A percentile compares a stretch with the other conserved stretches of the same genome.
These are phyloP conservation scores for Silene coronaria DNA, from an alignment of 179 eudicot species.

Conservation along the genomic window DNA sequence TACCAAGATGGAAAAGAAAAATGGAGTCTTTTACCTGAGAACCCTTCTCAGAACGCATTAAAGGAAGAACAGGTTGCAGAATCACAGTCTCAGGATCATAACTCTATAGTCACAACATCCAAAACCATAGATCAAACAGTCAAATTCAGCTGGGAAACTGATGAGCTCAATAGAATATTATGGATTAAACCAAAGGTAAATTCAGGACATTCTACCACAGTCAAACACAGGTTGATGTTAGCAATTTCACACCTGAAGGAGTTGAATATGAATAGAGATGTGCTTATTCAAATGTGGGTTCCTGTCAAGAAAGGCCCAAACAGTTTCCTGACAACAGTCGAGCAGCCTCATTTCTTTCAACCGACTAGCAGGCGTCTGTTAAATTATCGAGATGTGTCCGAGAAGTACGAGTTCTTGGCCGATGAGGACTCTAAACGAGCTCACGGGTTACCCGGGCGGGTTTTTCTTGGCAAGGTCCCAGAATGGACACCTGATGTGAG, in stretches of 20 bases:
- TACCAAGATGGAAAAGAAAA: conserved; percentile 26
- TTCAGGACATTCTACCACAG: conserved; percentile 27
- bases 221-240: conserved; percentile 46
- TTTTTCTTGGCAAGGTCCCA: conserved; percentile 63
- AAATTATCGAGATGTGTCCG: conserved; percentile 53
- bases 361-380: conserved; percentile 40
- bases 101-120: conserved; percentile 23
- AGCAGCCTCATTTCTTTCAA: conserved; percentile 55
- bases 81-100: conserved; percentile 31
- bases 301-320: conserved; percentile 51
- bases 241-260: conserved; percentile 47
- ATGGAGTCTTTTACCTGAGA: conserved; percentile 14
- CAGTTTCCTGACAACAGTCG: conserved; percentile 58
- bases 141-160: conserved; percentile 30
- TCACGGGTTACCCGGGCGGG: conserved; percentile 75
- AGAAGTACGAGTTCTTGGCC: conserved; percentile 52
- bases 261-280: conserved; percentile 43
- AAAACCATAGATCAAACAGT: conserved; percentile 27
- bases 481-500: conserved; percentile 90
- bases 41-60: conserved; percentile 13
- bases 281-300: conserved; percentile 82
- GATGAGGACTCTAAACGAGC: conserved; percentile 53
- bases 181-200: conserved; percentile 50
- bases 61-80: conserved; percentile 32
- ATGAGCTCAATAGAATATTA: conserved; percentile 35